Conservation (phyloP, 1,139 yeast species). For the Pneumocystis oryctolagi region DNA sequence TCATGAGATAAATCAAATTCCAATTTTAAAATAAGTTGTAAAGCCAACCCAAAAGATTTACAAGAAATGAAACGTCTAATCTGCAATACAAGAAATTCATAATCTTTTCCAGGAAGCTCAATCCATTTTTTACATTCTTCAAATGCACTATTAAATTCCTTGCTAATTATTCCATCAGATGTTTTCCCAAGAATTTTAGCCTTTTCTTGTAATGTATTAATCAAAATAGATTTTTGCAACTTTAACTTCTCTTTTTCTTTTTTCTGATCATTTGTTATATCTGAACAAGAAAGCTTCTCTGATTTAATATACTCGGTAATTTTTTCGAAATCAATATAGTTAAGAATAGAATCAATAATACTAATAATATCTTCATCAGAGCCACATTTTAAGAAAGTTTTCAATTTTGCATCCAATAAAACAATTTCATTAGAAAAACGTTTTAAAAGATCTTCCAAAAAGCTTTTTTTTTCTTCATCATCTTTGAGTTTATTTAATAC, state of each 20-base stretch:
- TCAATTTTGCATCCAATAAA: slow-evolving; percentile 9
- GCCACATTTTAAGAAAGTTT: slow-evolving; percentile 3
- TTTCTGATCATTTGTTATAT: slow-evolving; percentile 1
- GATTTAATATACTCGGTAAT: slow-evolving; percentile 9
- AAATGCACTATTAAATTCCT: slow-evolving; percentile 2
- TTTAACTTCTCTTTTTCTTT: not conserved
- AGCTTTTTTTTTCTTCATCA: slow-evolving; percentile 7
- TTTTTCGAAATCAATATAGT: slow-evolving; percentile 7
- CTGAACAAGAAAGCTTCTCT: not conserved
- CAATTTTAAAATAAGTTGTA: slow-evolving; percentile 5
- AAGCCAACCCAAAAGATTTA: slow-evolving; percentile 9
- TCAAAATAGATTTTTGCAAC: slow-evolving; percentile 1
- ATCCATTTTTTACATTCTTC: slow-evolving; percentile 3
- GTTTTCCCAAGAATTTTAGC: slow-evolving; percentile 4
- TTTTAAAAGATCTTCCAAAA: slow-evolving; percentile 6
- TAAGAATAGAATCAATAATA: slow-evolving; percentile 6
- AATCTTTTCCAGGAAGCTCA: slow-evolving; percentile 3
- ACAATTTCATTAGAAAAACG: slow-evolving; percentile 7
- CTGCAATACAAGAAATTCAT: slow-evolving; percentile 3
- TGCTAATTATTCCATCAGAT: slow-evolving; percentile 3
- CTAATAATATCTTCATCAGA: slow-evolving; percentile 5
- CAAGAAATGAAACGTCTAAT: slow-evolving; percentile 2
- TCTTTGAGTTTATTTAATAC: slow-evolving; percentile 8
- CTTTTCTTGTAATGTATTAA: slow-evolving; percentile 3
- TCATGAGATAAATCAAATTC: slow-evolving; percentile 4